Evolutionary conservation across 2,329 filamentous ascomycete genomes (phyloP).

Genomic region (Aspergillus tanneri): DNA sequence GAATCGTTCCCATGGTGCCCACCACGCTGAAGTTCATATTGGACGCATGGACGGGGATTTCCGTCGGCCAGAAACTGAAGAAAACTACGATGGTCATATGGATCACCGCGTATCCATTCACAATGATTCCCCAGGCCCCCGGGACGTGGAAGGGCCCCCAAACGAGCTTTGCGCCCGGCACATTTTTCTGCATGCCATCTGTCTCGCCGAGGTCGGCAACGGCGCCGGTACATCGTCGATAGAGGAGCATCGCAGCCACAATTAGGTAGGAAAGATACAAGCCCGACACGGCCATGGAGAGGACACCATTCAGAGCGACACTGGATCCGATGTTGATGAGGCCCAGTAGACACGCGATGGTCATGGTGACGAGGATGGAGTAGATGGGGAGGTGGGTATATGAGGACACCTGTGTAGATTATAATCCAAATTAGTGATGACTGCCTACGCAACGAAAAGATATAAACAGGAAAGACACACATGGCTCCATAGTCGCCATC

Average conservation of each 20-base stretch:
- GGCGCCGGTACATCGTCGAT: constrained; percentile 25
- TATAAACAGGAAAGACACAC: constrained; percentile 13
- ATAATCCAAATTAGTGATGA: not conserved
- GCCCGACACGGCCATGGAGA: constrained; percentile 34
- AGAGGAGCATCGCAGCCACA: constrained; percentile 28
- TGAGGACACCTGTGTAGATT: constrained; percentile 21
- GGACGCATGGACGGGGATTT: constrained; percentile 35
- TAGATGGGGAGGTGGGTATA: constrained; percentile 28
- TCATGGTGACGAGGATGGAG: constrained; percentile 27
- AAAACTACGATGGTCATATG: constrained; percentile 51
- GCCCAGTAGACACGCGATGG: constrained; percentile 28
- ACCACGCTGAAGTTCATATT: constrained; percentile 51
- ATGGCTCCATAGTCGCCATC: constrained; percentile 29
- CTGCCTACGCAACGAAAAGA: not conserved
- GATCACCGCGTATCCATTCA: constrained; percentile 46
- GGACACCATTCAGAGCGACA: constrained; percentile 34
- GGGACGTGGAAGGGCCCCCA: constrained; percentile 32
- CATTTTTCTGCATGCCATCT: constrained; percentile 23
- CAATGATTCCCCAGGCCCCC: constrained; percentile 37
- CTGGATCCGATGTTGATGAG: constrained; percentile 36
- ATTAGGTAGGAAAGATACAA: constrained; percentile 33
- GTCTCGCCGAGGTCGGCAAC: constrained; percentile 18
- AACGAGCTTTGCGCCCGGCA: constrained; percentile 27
- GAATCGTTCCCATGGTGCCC: constrained; percentile 44
- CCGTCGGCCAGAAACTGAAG: constrained; percentile 51